Base-by-base conservation (phyloP, 139 green algal species). In the Closterium sp. region DNA sequence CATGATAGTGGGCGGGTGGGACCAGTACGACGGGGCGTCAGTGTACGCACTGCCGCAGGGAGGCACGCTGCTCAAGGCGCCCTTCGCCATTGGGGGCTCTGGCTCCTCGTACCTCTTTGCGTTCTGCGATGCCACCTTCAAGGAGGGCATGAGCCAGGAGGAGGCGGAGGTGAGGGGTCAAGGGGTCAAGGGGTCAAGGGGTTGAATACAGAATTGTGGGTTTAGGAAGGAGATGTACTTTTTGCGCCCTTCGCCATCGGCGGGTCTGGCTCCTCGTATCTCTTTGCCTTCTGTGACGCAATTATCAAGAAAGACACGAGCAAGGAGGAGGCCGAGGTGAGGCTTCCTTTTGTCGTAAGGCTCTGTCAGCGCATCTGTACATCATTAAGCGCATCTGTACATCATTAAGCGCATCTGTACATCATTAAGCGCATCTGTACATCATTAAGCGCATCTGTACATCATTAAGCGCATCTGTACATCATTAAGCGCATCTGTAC, bases 1-100 rank as follows among this genome's bases (percentile, higher is more conserved):
- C 9, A 97, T 99, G 95, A 97, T 99, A 85, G 97, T 99, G 29
- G 98, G 96, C n/a, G 98, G 98, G 9, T 99, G 96, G 95, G 98
- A 99, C 93, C 89, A 93, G 31, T 29, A 96, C 2, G 90, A 95
- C 0, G 98, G 98, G 7, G 93, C 97, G 96, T 92, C 29, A 31
- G 94, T 96, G n/a, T 96, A 92, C 31, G 94, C 30, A 30, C 79
- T 96, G 29, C 94, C 94, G 27, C 86, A 96, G 17, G 94, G 94
- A 27, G 94, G 94, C 73, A 96, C 92, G 31, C 88, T 96, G 24
- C 87, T 96, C 42, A 85, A 89, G 22, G 73, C 94, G 42, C 94
- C 94, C 31, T 96, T 95, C 70, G 79, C 94, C 70, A 96, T 92
- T 11, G 94, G 94, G 4, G 94, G 94, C 0, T 95, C 93, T 3